Evolutionary conservation across 768 basidiomycete species (phyloP), one percentile per base, ranked within the genome.

Genomic region (Agaricus blazei): DNA sequence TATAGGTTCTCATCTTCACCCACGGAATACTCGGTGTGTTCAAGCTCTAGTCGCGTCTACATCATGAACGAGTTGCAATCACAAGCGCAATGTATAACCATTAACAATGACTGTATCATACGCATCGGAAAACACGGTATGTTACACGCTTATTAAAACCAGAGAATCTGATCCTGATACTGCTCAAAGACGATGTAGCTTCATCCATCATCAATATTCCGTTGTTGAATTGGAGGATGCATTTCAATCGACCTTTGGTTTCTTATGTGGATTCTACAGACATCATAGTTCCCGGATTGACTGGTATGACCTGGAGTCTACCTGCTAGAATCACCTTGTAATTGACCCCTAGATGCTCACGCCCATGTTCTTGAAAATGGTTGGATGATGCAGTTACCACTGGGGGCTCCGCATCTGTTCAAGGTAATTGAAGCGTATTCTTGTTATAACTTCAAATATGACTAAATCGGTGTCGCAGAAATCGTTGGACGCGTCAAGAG

Each of bases 291-390:
- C 90, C 90, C 0, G 90, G 90, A 19, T 72, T 93, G 15, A 71
- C 87, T 66, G 89, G 89, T 87, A 64, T 24, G 66, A 3, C n/a
- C 7, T 51, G 26, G 29, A 31, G 3, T 14, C 15, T 1, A 15
- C 19, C 23, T 46, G 9, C 38, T 14, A 31, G 27, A n/a, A 41
- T 46, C 43, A 48, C 42, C 11, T 14, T 14, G 34, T 57, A 50
- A 29, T 0, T 50, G 29, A 34, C 40, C 7, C 11, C 34, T 57
- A 87, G 91, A 93, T 67, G 83, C 90, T 0, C 91, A 93, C 67
- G 90, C 85, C 0, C 92, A 94, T 65, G 70, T 92, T 19, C 64
- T 92, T 34, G 74, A 81, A 29, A 88, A 91, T 59, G 93, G 92
- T 1, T 83, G 80, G 58, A 86, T 83, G 67, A 74, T 73, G 68